These are phyloP conservation scores for Heritiera littoralis DNA, from an alignment of 345 rosid species.

Conservation along the genomic window DNA sequence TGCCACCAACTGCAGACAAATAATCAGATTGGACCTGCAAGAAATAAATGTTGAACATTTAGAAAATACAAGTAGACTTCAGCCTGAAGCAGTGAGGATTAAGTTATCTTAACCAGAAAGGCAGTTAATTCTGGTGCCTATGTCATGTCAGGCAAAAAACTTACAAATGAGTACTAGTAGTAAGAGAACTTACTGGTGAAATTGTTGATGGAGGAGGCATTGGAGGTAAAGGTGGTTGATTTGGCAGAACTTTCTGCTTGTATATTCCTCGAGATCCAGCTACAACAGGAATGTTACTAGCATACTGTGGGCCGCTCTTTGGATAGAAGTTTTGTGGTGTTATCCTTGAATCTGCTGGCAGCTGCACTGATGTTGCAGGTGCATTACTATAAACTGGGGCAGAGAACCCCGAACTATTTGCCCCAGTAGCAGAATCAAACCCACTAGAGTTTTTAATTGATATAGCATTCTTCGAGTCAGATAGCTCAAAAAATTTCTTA, in stretches of 20 bases:
- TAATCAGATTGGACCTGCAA: constrained; percentile 65
- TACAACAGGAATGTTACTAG: constrained; percentile 36
- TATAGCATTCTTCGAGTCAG: constrained; percentile 56
- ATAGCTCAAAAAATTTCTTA: constrained; percentile 71
- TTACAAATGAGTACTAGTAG: not conserved
- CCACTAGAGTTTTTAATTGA: constrained; percentile 39
- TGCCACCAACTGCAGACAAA: constrained; percentile 36
- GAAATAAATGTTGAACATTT: constrained; percentile 14
- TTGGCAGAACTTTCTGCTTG: constrained; percentile 60
- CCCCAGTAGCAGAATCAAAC: constrained; percentile 48
- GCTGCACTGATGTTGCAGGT: constrained; percentile 44
- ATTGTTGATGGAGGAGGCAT: constrained; percentile 75
- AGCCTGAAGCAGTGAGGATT: not conserved
- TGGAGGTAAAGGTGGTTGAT: constrained; percentile 93
- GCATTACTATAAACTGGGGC: constrained; percentile 51
- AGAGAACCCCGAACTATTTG: constrained; percentile 50
- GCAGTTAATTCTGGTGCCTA: constrained; percentile 18
- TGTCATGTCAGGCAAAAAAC: not conserved
- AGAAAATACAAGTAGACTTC: constrained; percentile 8
- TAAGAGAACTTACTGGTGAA: constrained; percentile 51
- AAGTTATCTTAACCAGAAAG: constrained; percentile 37
- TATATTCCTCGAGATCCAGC: constrained; percentile 67
- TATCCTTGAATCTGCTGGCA: constrained; percentile 61
- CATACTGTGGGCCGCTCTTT: constrained; percentile 65
- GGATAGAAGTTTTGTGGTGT: constrained; percentile 58